Percentiles rank a stretch among this genome's conserved stretches.
Conservation (phyloP, 371 early-diverging fungal species). For the Scutellospora calospora region DNA sequence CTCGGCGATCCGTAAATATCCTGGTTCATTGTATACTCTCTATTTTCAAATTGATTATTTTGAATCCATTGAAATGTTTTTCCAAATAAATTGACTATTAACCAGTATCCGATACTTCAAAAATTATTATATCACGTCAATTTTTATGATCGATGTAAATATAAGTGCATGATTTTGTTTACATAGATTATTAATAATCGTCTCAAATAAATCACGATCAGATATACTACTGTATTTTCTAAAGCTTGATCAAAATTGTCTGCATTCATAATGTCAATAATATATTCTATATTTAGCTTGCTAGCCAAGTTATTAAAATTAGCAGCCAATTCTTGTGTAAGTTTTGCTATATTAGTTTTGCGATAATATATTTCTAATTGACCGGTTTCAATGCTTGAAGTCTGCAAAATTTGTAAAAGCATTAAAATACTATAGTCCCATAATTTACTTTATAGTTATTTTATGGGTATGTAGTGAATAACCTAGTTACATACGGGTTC, state of each 20-base stretch:
- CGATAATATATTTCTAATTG: conserved; percentile 54
- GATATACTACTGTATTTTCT: conserved; percentile 46
- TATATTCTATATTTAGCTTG: conserved; percentile 47
- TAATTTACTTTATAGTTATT: too few relatives aligned
- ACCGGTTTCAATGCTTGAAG: conserved; percentile 51
- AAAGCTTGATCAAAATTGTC: conserved; percentile 31
- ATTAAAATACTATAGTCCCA: too few relatives aligned
- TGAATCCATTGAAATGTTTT: conserved; percentile 24
- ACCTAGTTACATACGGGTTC: too few relatives aligned
- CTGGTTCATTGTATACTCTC: not conserved
- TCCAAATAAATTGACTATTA: not conserved
- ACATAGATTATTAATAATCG: conserved; percentile 56
- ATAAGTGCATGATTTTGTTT: conserved; percentile 49
- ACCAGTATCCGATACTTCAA: conserved; percentile 49
- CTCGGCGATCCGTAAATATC: not conserved
- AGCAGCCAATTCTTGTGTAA: conserved; percentile 54
- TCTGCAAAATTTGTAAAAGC: too few relatives aligned
- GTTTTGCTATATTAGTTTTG: conserved; percentile 52
- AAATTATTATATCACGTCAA: conserved; percentile 45
- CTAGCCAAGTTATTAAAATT: conserved; percentile 55
- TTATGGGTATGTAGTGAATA: too few relatives aligned
- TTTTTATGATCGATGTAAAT: conserved; percentile 49
- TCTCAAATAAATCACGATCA: conserved; percentile 59
- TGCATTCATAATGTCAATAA: conserved; percentile 45
- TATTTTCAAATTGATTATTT: not conserved